Evolutionary conservation across 345 rosid genomes (phyloP).

Genomic region (Eucalyptus dawsonii): DNA sequence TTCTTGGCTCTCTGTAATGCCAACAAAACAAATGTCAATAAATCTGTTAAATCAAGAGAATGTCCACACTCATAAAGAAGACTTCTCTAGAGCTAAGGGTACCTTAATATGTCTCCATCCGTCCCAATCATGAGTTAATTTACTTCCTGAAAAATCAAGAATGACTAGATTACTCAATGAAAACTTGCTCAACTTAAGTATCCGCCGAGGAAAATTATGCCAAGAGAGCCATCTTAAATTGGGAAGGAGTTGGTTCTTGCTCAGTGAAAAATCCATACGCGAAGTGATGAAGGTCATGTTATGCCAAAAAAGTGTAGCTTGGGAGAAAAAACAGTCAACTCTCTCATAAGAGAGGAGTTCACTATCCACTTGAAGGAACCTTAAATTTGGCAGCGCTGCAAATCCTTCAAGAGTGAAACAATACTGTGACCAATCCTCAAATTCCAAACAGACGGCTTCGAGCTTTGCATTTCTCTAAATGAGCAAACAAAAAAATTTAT

Average conservation of each 20-base stretch:
- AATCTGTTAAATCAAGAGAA: neutral
- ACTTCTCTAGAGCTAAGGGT: neutral
- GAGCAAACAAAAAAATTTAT: neutral
- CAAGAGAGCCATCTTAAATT: neutral
- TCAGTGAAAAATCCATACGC: neutral
- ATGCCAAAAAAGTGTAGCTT: accelerated
- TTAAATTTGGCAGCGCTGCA: neutral
- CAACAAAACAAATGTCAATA: neutral
- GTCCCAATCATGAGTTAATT: neutral
- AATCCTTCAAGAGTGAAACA: neutral
- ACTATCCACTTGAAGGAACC: too few relatives aligned
- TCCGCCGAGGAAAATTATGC: neutral
- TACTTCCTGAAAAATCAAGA: neutral
- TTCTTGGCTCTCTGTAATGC: neutral
- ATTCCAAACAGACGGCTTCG: accelerated
- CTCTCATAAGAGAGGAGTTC: too few relatives aligned
- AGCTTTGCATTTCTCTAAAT: neutral
- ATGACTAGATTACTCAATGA: neutral
- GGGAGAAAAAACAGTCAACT: neutral
- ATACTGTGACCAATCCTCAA: neutral
- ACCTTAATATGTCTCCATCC: neutral
- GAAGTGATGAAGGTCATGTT: neutral
- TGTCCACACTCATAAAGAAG: neutral
- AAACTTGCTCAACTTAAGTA: neutral
- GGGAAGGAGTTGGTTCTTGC: neutral